phyloP scores from a whole-genome alignment of 345 rosid genomes.

The Camelina neglecta region DNA sequence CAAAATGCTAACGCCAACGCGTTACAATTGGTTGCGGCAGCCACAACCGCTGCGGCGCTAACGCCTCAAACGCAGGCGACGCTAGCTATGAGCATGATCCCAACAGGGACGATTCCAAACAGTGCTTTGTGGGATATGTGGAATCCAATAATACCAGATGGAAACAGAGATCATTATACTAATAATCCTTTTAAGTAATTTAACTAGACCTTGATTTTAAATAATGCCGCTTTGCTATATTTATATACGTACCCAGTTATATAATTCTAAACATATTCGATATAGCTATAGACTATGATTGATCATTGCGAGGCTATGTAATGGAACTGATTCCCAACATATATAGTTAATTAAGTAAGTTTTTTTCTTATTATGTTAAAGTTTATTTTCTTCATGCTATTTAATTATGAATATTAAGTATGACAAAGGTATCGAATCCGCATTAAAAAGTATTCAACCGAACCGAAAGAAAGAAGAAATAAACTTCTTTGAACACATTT shows the following conservation, averaged over 20 bases:
- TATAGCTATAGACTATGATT: conserved; percentile 36
- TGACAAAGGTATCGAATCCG: background rate
- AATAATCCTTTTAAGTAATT: conserved; percentile 66
- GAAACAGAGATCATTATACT: conserved; percentile 54
- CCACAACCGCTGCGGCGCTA: conserved; percentile 33
- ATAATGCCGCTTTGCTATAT: conserved; percentile 25
- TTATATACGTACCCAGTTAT: background rate
- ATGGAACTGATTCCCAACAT: conserved; percentile 29
- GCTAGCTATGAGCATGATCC: conserved; percentile 53
- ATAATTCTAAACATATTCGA: conserved; percentile 15
- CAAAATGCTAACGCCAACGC: conserved; percentile 47
- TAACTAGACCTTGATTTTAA: background rate
- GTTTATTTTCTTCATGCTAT: background rate
- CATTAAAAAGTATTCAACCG: background rate
- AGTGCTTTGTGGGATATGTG: conserved; percentile 76
- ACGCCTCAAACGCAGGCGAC: conserved; percentile 49
- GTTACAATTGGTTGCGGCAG: conserved; percentile 48
- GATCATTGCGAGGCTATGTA: conserved; percentile 35
- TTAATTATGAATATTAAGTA: background rate
- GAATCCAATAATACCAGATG: conserved; percentile 74
- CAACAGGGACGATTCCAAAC: conserved; percentile 49
- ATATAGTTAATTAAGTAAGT: conserved; percentile 4
- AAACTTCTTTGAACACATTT: background rate
- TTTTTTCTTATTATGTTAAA: background rate
- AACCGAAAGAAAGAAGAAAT: background rate